Evolutionary conservation across 2,329 filamentous ascomycete genomes (phyloP), one percentile per base, ranked within the genome.

Genomic region (Diplocarpon mali): DNA sequence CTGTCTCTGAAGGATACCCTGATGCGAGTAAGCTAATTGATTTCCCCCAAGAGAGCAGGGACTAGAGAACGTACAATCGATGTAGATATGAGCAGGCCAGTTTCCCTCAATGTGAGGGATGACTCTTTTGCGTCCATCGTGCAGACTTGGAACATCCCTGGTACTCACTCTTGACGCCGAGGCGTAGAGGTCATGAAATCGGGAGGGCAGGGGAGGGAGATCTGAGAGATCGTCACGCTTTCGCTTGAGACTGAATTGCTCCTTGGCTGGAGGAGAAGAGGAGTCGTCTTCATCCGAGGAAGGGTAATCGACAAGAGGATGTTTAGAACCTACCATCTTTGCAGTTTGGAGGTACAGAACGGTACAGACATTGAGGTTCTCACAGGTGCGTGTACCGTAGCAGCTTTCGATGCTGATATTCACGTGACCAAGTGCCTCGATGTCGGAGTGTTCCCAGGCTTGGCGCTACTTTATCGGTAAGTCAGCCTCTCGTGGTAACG

Each of bases 11-110:
- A 13, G 78, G 78, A 60, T 72, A 69, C 78, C 76, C 76, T 80
- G 51, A 44, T 53, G 38, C 16, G 28, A 54, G 47, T 60, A 42
- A 59, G 57, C 46, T 10, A 39, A 31, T 47, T 38, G 34, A n/a
- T n/a, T 45, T 31, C 35, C 20, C 45, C 8, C 13, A 39, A 38
- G 10, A 34, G 20, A 28, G 17, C 14, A 40, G 36, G 27, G 10
- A 40, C 34, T 44, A 44, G 38, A 44, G 42, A 45, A 69, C 79
- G 66, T 71, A 93, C 92, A 98, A 68, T 96, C 90, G 45, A 95
- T 70, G 63, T 94, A 96, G 37, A 96, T 62, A 65, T 96, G 90
- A 29, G 81, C 87, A 1, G 90, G 87, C 92, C 92, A 98, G 63
- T 88, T 86, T 48, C 92, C 92, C 47, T 80, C 76, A 20, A 90